Conservation (phyloP, 2,329 filamentous ascomycete species). For the Aspergillus proliferans region DNA sequence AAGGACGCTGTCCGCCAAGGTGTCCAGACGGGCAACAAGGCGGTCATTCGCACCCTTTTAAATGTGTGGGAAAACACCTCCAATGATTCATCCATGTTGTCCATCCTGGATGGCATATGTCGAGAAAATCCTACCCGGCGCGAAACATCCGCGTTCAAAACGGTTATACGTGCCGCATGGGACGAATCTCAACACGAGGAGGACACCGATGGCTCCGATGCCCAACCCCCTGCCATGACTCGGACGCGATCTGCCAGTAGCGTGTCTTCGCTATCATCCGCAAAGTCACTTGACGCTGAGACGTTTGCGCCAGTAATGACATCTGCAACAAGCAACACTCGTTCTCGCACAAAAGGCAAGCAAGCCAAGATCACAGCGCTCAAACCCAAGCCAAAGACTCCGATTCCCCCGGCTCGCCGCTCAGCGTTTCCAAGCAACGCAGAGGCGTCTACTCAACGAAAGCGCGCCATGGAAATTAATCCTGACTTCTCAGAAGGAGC, state of each 20-base stretch:
- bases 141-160: slow-evolving; percentile 24
- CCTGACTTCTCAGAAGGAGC: slow-evolving; percentile 22
- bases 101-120: slow-evolving; percentile 24
- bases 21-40: slow-evolving; percentile 21
- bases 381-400: slow-evolving; percentile 15
- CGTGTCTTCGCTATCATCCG: slow-evolving; percentile 35
- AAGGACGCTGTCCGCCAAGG: slow-evolving; percentile 22
- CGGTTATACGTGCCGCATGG: slow-evolving; percentile 23
- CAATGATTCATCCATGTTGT: slow-evolving; percentile 27
- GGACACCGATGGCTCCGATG: slow-evolving; percentile 2
- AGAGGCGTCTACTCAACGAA: slow-evolving; percentile 20
- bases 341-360: slow-evolving; percentile 14
- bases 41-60: slow-evolving; percentile 23
- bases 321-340: slow-evolving; percentile 10
- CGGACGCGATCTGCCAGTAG: slow-evolving; percentile 22
- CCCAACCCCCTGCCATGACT: slow-evolving; percentile 6
- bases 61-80: slow-evolving; percentile 21
- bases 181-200: slow-evolving; percentile 14
- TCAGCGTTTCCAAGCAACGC: slow-evolving; percentile 15
- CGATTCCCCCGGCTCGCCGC: slow-evolving; percentile 5
- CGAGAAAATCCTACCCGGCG: slow-evolving; percentile 19
- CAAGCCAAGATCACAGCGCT: slow-evolving; percentile 16
- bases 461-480: slow-evolving; percentile 23
- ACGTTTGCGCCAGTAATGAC: slow-evolving; percentile 20
- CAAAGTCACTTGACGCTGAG: slow-evolving; percentile 32